Percentiles rank a stretch among this genome's conserved stretches.
phyloP scores from a whole-genome alignment of 441 rosid species.

The Breynia disticha region DNA sequence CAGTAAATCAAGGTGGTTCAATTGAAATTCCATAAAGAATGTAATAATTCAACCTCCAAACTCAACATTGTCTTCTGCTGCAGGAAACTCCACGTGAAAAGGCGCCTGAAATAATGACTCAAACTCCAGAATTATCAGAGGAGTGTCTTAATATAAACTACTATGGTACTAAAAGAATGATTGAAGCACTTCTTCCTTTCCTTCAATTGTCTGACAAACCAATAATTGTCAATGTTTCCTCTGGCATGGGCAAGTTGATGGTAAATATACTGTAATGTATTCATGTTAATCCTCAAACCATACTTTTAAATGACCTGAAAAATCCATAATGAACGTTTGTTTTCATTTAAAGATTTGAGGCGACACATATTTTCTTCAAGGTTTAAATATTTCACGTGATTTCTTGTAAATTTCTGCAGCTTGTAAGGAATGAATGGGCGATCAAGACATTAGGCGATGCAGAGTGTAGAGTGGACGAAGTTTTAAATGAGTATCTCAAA shows the following conservation, averaged over 20 bases:
- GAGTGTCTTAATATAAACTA: conserved; percentile 35
- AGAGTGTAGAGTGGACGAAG: conserved; percentile 23
- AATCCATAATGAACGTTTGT: too few relatives aligned
- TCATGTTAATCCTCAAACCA: not conserved
- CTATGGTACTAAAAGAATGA: conserved; percentile 29
- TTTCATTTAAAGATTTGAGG: too few relatives aligned
- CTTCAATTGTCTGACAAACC: conserved; percentile 32
- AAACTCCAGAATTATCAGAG: conserved; percentile 24
- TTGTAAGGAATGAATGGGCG: conserved; percentile 14
- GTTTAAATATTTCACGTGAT: not conserved
- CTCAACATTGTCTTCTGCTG: too few relatives aligned
- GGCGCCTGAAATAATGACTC: not conserved
- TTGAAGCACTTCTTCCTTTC: conserved; percentile 28
- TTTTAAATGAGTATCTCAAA: conserved; percentile 13
- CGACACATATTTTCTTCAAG: not conserved
- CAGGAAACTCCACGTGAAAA: too few relatives aligned
- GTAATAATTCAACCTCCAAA: too few relatives aligned
- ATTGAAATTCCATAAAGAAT: too few relatives aligned
- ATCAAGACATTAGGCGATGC: conserved; percentile 14
- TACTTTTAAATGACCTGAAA: too few relatives aligned
- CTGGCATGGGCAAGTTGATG: conserved; percentile 22
- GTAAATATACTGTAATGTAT: too few relatives aligned
- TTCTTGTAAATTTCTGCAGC: not conserved
- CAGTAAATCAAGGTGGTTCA: not conserved
- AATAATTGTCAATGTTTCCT: conserved; percentile 34